These are phyloP conservation scores for Neckera pumila DNA, from an alignment of 225 moss, liverwort and hornwort species.

Conservation along the genomic window DNA sequence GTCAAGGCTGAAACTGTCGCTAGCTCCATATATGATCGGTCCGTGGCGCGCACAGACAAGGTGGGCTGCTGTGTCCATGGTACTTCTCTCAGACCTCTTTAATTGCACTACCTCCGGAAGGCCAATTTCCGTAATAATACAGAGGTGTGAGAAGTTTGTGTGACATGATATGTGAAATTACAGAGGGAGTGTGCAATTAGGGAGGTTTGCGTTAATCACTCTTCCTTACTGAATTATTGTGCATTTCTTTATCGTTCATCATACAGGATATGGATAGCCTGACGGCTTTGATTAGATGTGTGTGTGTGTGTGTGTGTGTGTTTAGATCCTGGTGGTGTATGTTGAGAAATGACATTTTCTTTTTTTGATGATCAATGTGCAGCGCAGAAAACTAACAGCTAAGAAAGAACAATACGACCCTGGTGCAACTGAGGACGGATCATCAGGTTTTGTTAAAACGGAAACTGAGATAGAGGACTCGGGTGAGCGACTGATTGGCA, in stretches of 20 bases:
- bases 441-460: conserved; percentile 3
- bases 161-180: neutral
- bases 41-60: conserved; percentile 8
- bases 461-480: conserved; percentile 43
- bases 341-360: neutral
- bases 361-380: neutral
- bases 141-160: neutral
- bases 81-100: neutral
- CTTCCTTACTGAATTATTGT: neutral
- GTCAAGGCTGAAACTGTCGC: conserved; percentile 2
- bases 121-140: neutral
- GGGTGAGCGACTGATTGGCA: conserved; percentile 3
- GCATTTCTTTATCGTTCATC: neutral
- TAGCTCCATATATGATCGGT: neutral
- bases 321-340: neutral
- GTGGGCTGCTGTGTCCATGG: conserved; percentile 34
- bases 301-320: neutral
- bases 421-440: neutral
- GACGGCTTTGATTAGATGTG: neutral
- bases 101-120: neutral
- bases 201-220: neutral
- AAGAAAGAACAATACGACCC: conserved; percentile 20
- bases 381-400: conserved; percentile 27
- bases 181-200: neutral
- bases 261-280: neutral